A percentile compares a stretch with the other conserved stretches of the same genome.
Conservation (phyloP, 148 eudicot species). For the Polygonum aviculare region DNA sequence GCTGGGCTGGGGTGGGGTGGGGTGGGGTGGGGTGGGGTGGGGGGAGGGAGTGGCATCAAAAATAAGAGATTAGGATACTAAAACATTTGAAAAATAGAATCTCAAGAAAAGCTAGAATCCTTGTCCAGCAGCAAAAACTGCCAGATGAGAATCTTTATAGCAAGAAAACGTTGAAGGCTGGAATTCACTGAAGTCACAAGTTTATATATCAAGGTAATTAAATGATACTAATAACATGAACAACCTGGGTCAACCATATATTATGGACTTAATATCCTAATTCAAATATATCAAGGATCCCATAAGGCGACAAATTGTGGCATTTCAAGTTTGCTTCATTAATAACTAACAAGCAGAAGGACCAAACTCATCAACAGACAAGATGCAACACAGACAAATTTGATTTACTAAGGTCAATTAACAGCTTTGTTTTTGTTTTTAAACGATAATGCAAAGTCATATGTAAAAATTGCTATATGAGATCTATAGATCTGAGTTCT, state of each 20-base stretch:
- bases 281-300: constrained; percentile 1
- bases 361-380: not conserved
- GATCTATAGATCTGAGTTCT: not conserved
- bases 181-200: not conserved
- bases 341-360: not conserved
- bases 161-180: not conserved
- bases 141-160: not conserved
- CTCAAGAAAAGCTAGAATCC: not conserved
- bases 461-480: not conserved
- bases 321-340: not conserved
- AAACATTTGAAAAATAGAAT: not conserved
- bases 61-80: not conserved
- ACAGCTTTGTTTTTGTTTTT: not conserved
- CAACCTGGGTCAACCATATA: not conserved
- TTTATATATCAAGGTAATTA: not conserved
- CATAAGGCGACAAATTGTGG: not conserved
- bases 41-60: not conserved
- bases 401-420: not conserved
- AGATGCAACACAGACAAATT: not conserved
- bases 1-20: not conserved
- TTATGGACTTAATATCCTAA: not conserved
- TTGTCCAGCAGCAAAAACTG: not conserved
- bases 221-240: not conserved
- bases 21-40: not conserved
- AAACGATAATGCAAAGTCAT: not conserved